Conservation (phyloP, 257 asterid species). For the Penstemon eatonii region DNA sequence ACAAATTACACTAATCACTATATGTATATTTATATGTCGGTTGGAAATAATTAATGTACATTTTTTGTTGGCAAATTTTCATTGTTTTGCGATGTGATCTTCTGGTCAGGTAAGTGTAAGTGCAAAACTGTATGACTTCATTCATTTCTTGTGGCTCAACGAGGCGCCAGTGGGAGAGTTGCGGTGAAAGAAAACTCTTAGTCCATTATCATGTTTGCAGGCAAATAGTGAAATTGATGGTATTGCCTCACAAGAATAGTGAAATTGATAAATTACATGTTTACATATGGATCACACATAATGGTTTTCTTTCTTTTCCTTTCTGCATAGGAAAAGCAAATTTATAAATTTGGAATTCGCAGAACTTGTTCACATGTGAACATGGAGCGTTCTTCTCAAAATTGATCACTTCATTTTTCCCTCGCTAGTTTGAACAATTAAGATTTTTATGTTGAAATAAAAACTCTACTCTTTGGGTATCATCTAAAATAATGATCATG, state of each 20-base stretch:
- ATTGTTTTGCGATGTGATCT: not conserved
- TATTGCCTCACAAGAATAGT: constrained; percentile 4
- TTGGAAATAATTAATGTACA: not conserved
- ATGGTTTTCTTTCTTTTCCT: not conserved
- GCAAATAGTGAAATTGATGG: not conserved
- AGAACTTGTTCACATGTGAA: not conserved
- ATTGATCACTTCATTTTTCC: not conserved
- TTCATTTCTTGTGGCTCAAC: constrained; percentile 93
- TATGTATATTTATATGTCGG: not conserved
- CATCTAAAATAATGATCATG: no score
- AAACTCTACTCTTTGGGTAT: no score
- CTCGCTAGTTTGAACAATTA: not conserved
- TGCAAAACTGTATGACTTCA: constrained; percentile 88
- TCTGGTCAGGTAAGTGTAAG: constrained; percentile 86
- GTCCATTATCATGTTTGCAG: not conserved
- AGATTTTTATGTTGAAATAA: not conserved
- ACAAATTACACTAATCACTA: constrained; percentile 1
- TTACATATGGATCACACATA: not conserved
- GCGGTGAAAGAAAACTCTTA: constrained; percentile 44
- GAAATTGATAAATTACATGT: not conserved
- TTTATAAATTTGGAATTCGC: not conserved
- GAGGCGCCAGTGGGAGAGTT: constrained; percentile 98
- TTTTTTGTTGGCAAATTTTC: not conserved
- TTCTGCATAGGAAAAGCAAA: not conserved
- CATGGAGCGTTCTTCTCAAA: not conserved